Evolutionary conservation across 2,329 filamentous ascomycete species (phyloP).

Genomic region (Trichophyton schoenleinii): DNA sequence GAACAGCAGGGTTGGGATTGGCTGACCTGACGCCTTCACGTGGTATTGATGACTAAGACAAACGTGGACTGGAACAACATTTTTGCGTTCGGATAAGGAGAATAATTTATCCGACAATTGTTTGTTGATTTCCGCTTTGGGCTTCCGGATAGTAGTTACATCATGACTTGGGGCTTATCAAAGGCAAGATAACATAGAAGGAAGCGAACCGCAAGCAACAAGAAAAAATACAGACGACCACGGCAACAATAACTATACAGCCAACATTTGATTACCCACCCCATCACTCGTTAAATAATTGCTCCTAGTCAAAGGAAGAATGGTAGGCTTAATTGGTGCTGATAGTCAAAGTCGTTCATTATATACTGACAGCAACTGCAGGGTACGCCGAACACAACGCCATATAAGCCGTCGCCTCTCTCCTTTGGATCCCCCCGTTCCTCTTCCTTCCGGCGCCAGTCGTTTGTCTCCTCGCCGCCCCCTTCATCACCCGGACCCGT

Average conservation of each 20-base stretch:
- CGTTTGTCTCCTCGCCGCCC: constrained; percentile 38
- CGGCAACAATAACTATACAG: no score
- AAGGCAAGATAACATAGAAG: background rate
- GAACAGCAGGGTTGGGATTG: background rate
- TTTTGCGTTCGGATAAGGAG: background rate
- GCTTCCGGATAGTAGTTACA: background rate
- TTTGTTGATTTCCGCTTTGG: constrained; percentile 1
- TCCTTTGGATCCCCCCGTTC: constrained; percentile 59
- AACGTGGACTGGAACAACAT: background rate
- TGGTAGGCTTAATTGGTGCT: background rate
- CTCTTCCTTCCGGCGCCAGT: constrained; percentile 57
- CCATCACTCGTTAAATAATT: no score
- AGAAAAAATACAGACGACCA: no score
- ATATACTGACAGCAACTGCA: constrained; percentile 9
- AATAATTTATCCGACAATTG: background rate
- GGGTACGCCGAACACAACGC: constrained; percentile 41
- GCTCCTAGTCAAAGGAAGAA: background rate
- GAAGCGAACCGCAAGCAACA: no score
- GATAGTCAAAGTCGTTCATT: background rate
- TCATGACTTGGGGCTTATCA: background rate
- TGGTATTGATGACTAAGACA: background rate
- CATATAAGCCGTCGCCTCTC: constrained; percentile 59
- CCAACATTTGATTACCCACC: no score
- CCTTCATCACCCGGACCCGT: constrained; percentile 45
- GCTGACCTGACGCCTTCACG: background rate